Base-by-base conservation (phyloP, 2,329 filamentous ascomycete genomes). In the Talaromyces sp. region DNA sequence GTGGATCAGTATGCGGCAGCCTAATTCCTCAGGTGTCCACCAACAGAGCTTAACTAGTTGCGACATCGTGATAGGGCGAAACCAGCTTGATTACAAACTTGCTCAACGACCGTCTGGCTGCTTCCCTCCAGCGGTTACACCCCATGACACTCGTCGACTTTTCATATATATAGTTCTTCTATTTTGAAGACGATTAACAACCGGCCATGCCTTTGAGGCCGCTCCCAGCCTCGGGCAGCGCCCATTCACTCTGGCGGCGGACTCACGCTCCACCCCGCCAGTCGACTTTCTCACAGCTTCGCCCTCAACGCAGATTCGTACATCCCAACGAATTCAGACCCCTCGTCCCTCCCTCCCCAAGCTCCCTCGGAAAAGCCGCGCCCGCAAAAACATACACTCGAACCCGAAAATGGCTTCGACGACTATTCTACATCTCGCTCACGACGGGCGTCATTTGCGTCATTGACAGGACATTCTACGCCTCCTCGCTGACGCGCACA, bases 401-500 rank as follows among this genome's bases (percentile, higher is more conserved):
- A 35, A 81, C 84, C 21, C 82, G 87, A 56, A 89, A 84, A 82
- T 95, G 89, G 88, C 79, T 83, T n/a, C 88, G 90, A 35, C 84
- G 91, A 43, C 72, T 96, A 1, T 70, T 88, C 53, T 81, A 88
- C 61, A 66, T 88, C 45, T 80, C 84, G 1, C 73, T 81, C 33
- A 73, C 84, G 3, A 77, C 83, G 36, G 89, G 86, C 31, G 70
- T 80, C 5, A 71, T 85, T 55, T 95, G 90, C 70, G 73, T 84
- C 9, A 67, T 87, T 60, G 94, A 99, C 74, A 82, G 74, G 13
- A 82, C 88, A 63, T 80, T 89, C 68, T 95, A 94, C 73, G 89
- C 91, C 53, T 87, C 89, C 0, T 88, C 89, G 11, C 76, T 96
- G 25, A 84, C 82, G 37, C 88, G 94, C 57, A 93, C 89, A 22